Base-by-base conservation (phyloP, 1,139 yeast species). In the Meyerozyma carpophila region DNA sequence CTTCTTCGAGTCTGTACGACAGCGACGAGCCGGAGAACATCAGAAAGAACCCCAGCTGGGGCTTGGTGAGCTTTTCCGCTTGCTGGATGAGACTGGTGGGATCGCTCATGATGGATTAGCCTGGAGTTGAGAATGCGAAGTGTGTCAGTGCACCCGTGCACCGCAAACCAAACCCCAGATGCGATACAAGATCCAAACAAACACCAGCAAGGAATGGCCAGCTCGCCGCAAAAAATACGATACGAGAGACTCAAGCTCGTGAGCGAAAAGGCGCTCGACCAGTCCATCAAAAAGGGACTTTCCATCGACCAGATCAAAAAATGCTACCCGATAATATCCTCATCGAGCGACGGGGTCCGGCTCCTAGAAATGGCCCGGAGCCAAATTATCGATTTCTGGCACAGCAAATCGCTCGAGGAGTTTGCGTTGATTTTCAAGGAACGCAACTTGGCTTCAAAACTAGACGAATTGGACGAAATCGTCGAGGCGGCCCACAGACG, bases 1-100 rank as follows among this genome's bases (percentile, higher is more conserved):
- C 98, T 51, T 94, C 98, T 61, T 93, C 98, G 47, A 73, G 77
- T 50, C 88, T 75, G 53, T 77, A 75, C 1, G 84, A 71, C 46
- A 76, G 75, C 7, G 93, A 81, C 4, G 84, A 77, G 5, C 94
- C 87, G 43, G 90, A 77, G 37, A 91, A 63, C 46, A 87, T 77
- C 66, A 83, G 76, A 51, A 90, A 76, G 44, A 73, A 61, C n/a
- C 97, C 95, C 43, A 81, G 73, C 40, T 81, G 79, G n/a, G 94
- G 84, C 52, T 79, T 78, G 47, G 63, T 57, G 42, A 73, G 57
- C 55, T 70, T 70, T 43, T 73, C 76, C 6, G 77, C 78, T 52
- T 71, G 74, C 32, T 65, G 66, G 39, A 73, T 70, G 42, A 70
- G 62, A 14, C 65, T 50, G 42, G 64, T 62, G 34, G 77, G 75